phyloP scores from a whole-genome alignment of 495 filamentous ascomycete genomes.

The Penicillium chermesinum region DNA sequence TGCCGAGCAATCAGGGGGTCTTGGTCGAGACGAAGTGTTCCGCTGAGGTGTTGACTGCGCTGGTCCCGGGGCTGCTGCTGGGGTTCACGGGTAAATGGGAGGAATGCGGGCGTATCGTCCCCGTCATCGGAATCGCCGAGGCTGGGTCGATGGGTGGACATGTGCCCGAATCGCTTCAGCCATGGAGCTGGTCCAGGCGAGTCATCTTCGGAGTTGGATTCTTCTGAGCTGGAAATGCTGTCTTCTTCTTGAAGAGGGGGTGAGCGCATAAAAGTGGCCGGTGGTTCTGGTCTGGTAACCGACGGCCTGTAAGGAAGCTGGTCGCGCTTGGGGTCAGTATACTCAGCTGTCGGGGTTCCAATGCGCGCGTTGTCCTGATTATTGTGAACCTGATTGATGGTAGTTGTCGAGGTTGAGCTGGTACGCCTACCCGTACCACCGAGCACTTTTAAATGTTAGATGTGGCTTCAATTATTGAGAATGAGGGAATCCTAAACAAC shows the following conservation, averaged over 20 bases:
- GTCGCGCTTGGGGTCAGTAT: slow-evolving; percentile 37
- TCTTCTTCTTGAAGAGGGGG: slow-evolving; percentile 36
- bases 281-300: slow-evolving; percentile 27
- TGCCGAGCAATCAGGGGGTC: slow-evolving; percentile 40
- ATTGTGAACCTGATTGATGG: slow-evolving; percentile 37
- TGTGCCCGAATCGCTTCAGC: slow-evolving; percentile 37
- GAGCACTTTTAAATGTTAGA: slow-evolving; percentile 12
- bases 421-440: slow-evolving; percentile 35
- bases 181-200: slow-evolving; percentile 14
- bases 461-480: no score
- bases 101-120: slow-evolving; percentile 63
- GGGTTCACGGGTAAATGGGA: slow-evolving; percentile 52
- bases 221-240: slow-evolving; percentile 40
- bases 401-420: slow-evolving; percentile 51
- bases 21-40: slow-evolving; percentile 52
- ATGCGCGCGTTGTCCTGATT: slow-evolving; percentile 37
- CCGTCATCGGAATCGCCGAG: slow-evolving; percentile 42
- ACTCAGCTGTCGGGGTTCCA: slow-evolving; percentile 38
- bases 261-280: slow-evolving; percentile 17
- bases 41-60: slow-evolving; percentile 49
- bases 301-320: slow-evolving; percentile 27
- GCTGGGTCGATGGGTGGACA: slow-evolving; percentile 32
- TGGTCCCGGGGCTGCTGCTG: slow-evolving; percentile 20
- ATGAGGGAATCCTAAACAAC: no score
- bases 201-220: slow-evolving; percentile 55